Evolutionary conservation across 176 grass and related monocot genomes (phyloP).

Genomic region (Carex pumila): DNA sequence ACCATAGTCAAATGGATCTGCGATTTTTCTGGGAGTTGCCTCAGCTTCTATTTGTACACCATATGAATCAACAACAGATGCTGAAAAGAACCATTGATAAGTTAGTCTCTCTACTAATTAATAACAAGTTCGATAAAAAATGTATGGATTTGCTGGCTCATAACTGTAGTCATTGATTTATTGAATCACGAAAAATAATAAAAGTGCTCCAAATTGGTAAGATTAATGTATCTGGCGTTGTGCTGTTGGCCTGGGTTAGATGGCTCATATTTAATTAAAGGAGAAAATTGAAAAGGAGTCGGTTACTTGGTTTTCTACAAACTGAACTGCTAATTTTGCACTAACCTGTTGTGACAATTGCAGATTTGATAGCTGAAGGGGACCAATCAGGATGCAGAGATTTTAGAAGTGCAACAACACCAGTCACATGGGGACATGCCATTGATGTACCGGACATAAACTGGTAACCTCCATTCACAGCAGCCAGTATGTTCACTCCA

Average conservation of each 20-base stretch:
- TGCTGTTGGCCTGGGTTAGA: not conserved
- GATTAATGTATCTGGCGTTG: not conserved
- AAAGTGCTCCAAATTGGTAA: not conserved
- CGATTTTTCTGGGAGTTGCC: conserved; percentile 33
- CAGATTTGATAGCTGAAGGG: conserved; percentile 52
- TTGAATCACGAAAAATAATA: not conserved
- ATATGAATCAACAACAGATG: conserved; percentile 24
- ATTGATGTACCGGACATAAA: conserved; percentile 41
- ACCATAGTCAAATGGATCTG: conserved; percentile 65
- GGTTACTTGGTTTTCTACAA: not conserved
- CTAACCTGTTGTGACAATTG: conserved; percentile 50
- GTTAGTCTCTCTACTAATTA: not conserved
- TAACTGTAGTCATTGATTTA: too few relatives aligned
- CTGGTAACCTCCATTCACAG: conserved; percentile 13
- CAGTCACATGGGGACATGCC: conserved; percentile 57
- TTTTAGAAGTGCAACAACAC: conserved; percentile 48
- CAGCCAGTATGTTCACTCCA: conserved; percentile 47
- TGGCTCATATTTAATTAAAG: too few relatives aligned
- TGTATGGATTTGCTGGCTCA: not conserved
- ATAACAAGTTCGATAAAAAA: not conserved
- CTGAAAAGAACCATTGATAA: not conserved
- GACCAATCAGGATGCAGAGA: conserved; percentile 61
- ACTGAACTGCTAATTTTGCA: not conserved
- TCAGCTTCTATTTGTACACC: conserved; percentile 37
- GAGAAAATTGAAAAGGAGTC: too few relatives aligned